Evolutionary conservation across 2,329 filamentous ascomycete genomes (phyloP).

Genomic region (Geoglossum cookeanum): DNA sequence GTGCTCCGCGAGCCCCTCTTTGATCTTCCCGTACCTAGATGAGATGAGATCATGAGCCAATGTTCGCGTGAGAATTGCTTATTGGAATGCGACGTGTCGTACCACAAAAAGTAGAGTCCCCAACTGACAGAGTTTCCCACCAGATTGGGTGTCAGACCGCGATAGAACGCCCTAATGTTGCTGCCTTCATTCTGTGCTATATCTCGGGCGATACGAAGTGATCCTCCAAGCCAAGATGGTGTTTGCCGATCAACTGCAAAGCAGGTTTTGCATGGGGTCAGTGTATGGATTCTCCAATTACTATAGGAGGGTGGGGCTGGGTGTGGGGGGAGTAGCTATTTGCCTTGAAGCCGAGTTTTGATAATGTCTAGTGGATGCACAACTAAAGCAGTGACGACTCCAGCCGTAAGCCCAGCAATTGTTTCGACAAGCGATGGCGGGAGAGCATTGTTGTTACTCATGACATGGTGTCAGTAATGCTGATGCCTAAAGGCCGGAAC

Average conservation of each 20-base stretch:
- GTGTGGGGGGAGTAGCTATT: slow-evolving; percentile 13
- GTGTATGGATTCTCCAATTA: slow-evolving; percentile 7
- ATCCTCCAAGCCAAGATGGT: slow-evolving; percentile 30
- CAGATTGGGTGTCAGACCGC: slow-evolving; percentile 77
- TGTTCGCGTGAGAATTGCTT: not conserved
- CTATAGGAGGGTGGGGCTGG: not conserved
- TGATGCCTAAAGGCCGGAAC: not conserved
- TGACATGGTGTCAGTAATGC: slow-evolving; percentile 14
- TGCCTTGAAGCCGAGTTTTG: slow-evolving; percentile 88
- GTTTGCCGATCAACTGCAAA: slow-evolving; percentile 30
- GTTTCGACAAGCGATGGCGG: slow-evolving; percentile 70
- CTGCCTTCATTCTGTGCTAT: slow-evolving; percentile 36
- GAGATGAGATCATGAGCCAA: not conserved
- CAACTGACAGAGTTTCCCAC: slow-evolving; percentile 80
- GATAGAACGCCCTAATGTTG: slow-evolving; percentile 51
- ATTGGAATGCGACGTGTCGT: not conserved
- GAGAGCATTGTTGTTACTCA: slow-evolving; percentile 33
- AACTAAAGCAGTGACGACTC: slow-evolving; percentile 65
- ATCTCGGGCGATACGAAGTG: slow-evolving; percentile 30
- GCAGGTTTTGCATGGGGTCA: not conserved
- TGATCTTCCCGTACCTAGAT: slow-evolving; percentile 35
- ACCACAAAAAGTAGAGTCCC: slow-evolving; percentile 75
- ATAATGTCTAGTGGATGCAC: slow-evolving; percentile 89
- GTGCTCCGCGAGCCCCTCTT: slow-evolving; percentile 29
- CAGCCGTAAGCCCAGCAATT: slow-evolving; percentile 76